These are phyloP conservation scores for Areca catechu DNA, from an alignment of 176 grass and related monocot genomes.

Conservation along the genomic window DNA sequence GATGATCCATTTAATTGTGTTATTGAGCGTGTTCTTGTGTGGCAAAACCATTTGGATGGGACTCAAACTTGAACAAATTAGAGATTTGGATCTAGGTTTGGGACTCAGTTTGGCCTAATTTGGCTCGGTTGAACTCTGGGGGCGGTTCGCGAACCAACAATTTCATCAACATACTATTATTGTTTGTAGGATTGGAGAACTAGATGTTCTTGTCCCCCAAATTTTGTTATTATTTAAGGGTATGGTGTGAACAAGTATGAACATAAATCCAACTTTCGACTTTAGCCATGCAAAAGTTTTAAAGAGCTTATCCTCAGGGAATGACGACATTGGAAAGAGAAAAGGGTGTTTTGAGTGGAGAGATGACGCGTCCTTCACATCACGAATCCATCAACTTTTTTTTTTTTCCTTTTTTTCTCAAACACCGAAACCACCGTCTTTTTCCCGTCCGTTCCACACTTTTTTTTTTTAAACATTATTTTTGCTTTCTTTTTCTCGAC, in stretches of 20 bases:
- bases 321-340: background rate
- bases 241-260: conserved; percentile 6
- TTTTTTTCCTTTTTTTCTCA: no score
- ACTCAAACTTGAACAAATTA: no score
- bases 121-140: background rate
- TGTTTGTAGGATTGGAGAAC: no score
- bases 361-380: background rate
- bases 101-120: no score
- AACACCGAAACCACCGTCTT: no score
- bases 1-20: no score
- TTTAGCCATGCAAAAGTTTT: background rate
- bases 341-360: conserved; percentile 1
- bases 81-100: no score
- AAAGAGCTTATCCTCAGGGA: background rate
- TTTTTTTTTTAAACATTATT: no score
- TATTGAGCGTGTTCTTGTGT: no score
- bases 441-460: no score
- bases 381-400: background rate
- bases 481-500: no score
- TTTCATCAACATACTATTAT: background rate
- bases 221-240: background rate
- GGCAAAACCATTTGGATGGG: no score
- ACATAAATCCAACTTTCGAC: background rate
- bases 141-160: background rate
- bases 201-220: background rate